Base-by-base conservation (phyloP, 768 basidiomycete species). In the Hebeloma cylindrosporum region DNA sequence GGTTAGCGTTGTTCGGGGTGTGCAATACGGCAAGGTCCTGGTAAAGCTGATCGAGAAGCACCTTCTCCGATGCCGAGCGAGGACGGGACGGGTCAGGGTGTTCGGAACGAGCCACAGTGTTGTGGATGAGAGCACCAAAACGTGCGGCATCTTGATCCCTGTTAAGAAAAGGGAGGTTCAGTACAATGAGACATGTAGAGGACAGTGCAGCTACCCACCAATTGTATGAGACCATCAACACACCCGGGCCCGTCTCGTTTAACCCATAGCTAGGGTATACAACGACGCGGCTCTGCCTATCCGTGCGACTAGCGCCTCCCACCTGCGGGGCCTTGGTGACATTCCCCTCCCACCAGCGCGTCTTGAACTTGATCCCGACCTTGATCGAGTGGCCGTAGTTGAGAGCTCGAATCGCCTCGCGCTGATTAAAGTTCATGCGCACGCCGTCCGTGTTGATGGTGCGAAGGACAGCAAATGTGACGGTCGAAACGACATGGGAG, bases 1-100 rank as follows among this genome's bases (percentile, higher is more conserved):
- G 51, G 10, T 59, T 60, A 39, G 52, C 59, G 9, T 62, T 60
- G 14, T 61, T 61, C 47, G 51, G 37, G 22, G 35, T 45, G 44
- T 25, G 48, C 5, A 42, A 37, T 8, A 26, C 36, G 11, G 34
- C 37, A 37, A 52, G 47, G 13, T 52, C 47, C 34, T 38, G 23
- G 22, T 52, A 52, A 16, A 52, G 33, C 16, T 45, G 47, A 18
- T 52, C 33, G 8, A 52, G 47, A 6, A 52, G 47, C 2, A 52
- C 11, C 36, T 44, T 27, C 21, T 52, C 51, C n/a, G 46, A 45
- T 31, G 31, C 34, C 32, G 47, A 43, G 16, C 23, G 48, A 29
- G 33, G 28, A 21, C 41, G 43, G 6, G 37, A 18, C 25, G 47
- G 51, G 44, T 48, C 42, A 13, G 31, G 47, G 26, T 32, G 34